Conservation (phyloP, 192 early-diverging fungal species). For the Rhizophagus clarus region DNA sequence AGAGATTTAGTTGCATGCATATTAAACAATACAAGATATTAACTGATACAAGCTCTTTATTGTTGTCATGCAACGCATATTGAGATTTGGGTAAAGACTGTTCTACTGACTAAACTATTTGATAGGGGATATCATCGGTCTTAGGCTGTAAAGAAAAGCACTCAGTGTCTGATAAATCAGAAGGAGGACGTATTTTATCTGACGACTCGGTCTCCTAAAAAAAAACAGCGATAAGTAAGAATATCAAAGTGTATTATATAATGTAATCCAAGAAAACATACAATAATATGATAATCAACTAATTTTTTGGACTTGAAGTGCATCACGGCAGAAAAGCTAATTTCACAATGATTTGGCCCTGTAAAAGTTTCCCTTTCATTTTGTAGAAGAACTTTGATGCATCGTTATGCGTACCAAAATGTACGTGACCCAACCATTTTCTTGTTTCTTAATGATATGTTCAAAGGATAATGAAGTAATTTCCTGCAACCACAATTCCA, state of each 20-base stretch:
- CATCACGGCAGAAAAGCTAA: constrained; percentile 11
- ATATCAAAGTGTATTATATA: constrained; percentile 3
- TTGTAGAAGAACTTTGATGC: constrained; percentile 20
- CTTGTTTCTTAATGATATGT: constrained; percentile 17
- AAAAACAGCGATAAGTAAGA: background rate
- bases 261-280: constrained; percentile 7
- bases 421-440: background rate
- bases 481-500: background rate
- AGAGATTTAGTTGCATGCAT: constrained; percentile 8
- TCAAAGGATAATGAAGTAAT: background rate
- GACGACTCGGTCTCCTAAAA: background rate
- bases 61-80: background rate
- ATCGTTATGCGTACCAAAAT: constrained; percentile 15
- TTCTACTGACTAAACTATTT: too few relatives aligned
- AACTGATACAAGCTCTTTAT: background rate
- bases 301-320: constrained; percentile 10
- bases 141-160: too few relatives aligned
- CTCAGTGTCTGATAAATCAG: too few relatives aligned
- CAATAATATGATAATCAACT: background rate
- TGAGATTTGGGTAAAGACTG: too few relatives aligned
- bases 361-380: constrained; percentile 24
- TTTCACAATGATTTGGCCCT: background rate
- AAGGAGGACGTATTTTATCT: too few relatives aligned
- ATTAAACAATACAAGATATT: constrained; percentile 16
- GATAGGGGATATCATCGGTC: too few relatives aligned